A percentile compares a stretch with the other conserved stretches of the same genome.
phyloP scores from a whole-genome alignment of 495 filamentous ascomycete species.

The Penicillium bovifimosum region DNA sequence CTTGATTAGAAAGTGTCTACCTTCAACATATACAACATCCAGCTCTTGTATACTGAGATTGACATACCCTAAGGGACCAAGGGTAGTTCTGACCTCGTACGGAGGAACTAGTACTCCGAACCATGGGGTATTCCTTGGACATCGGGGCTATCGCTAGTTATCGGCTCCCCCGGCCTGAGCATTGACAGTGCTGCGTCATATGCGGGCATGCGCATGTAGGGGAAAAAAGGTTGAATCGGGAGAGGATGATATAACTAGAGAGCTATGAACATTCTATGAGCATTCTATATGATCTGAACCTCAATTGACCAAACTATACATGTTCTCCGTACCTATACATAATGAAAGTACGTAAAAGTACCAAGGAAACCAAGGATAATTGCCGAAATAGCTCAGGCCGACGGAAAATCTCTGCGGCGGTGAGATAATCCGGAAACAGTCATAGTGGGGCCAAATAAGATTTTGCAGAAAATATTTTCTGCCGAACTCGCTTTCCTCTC shows the following conservation, averaged over 20 bases:
- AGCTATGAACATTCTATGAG: too few species aligned
- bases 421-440: conserved; percentile 6
- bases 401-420: conserved; percentile 9
- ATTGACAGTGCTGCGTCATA: not conserved
- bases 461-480: conserved; percentile 11
- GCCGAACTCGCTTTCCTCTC: conserved; percentile 5
- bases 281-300: too few species aligned
- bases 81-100: not conserved
- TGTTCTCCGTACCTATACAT: not conserved
- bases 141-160: not conserved
- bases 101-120: too few species aligned
- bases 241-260: too few species aligned
- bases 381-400: not conserved
- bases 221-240: too few species aligned
- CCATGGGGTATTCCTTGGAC: not conserved
- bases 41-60: too few species aligned
- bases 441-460: not conserved
- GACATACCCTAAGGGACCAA: too few species aligned
- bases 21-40: too few species aligned
- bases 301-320: not conserved
- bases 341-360: not conserved
- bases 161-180: not conserved
- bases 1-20: too few species aligned
- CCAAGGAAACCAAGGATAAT: not conserved
- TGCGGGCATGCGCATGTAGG: not conserved